Evolutionary conservation across 2,329 filamentous ascomycete species (phyloP).

Genomic region (Coniochaeta hoffmannii): DNA sequence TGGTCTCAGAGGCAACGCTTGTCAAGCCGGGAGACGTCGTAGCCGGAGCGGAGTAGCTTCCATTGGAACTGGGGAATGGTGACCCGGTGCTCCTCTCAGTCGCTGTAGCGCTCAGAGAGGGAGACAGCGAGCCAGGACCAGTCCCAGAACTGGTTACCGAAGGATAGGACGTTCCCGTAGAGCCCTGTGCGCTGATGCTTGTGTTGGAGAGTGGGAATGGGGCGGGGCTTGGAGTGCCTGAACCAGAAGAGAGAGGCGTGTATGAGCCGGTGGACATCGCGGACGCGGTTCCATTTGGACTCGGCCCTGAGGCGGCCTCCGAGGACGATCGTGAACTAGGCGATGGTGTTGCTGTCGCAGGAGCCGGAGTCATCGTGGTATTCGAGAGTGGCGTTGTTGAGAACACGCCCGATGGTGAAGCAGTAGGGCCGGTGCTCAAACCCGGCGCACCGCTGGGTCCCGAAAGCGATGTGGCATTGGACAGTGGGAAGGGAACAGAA

Average conservation of each 20-base stretch:
- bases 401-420: not conserved
- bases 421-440: not conserved
- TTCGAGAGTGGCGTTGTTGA: not conserved
- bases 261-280: not conserved
- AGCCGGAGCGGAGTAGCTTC: not conserved
- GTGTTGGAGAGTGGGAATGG: slow-evolving; percentile 7
- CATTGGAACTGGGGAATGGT: not conserved
- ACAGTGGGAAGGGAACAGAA: not conserved
- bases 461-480: slow-evolving; percentile 2
- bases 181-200: not conserved
- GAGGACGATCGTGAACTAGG: not conserved
- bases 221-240: slow-evolving; percentile 4
- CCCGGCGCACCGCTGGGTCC: not conserved
- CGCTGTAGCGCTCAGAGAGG: not conserved
- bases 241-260: not conserved
- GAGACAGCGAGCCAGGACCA: not conserved
- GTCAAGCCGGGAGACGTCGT: slow-evolving; percentile 2
- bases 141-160: not conserved
- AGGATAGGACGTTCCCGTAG: not conserved
- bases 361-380: not conserved
- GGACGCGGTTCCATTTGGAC: not conserved
- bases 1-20: not conserved
- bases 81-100: not conserved
- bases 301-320: not conserved
- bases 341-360: not conserved